A percentile compares a stretch with the other conserved stretches of the same genome.
Evolutionary conservation across 768 basidiomycete genomes (phyloP).

Genomic region (Suillus tomentosus): DNA sequence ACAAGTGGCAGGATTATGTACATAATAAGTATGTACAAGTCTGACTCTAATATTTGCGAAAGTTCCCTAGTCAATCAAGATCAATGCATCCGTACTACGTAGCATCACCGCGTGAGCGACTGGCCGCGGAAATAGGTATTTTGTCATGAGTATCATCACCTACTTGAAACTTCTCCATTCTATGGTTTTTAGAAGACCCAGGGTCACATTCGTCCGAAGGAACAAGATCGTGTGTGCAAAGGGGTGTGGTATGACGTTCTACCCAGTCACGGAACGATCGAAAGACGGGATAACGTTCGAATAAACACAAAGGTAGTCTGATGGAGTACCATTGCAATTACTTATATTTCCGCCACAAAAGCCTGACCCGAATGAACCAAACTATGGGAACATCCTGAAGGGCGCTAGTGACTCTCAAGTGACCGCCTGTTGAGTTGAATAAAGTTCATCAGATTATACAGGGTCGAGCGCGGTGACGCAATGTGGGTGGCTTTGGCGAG

Average conservation of each 20-base stretch:
- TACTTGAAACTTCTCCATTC: not conserved
- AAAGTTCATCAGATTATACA: not conserved
- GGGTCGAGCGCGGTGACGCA: not conserved
- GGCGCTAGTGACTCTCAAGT: not conserved
- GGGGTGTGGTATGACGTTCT: not conserved
- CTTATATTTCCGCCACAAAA: not conserved
- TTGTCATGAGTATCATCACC: not conserved
- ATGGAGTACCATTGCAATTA: not conserved
- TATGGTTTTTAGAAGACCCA: not conserved
- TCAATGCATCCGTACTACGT: not conserved
- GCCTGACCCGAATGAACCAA: not conserved
- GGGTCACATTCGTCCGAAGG: not conserved
- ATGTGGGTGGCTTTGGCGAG: not conserved
- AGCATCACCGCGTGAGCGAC: not conserved
- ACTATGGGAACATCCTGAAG: not conserved
- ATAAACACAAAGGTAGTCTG: not conserved
- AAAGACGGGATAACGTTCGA: not conserved
- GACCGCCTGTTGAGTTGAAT: not conserved
- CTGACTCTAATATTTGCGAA: not conserved
- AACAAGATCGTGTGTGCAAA: not conserved
- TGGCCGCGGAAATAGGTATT: constrained; percentile 14
- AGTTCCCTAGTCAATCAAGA: not conserved
- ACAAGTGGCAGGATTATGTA: not conserved
- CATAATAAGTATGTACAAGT: constrained; percentile 5
- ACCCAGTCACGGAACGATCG: not conserved